These are phyloP conservation scores for Daldinia vernicosa DNA, from an alignment of 495 filamentous ascomycete species.

Conservation along the genomic window DNA sequence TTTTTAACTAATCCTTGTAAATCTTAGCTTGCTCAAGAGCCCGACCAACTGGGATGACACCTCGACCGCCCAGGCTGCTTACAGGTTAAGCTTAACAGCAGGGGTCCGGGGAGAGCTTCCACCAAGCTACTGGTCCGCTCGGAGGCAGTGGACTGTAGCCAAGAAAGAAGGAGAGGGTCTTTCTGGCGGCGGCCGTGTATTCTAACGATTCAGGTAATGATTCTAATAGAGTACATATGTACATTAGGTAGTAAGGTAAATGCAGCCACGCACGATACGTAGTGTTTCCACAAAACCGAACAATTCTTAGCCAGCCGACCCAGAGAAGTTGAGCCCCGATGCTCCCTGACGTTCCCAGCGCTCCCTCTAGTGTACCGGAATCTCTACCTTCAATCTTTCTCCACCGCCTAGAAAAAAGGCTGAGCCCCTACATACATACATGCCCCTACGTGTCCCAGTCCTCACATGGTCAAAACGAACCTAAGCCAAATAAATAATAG, in stretches of 20 bases:
- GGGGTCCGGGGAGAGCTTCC: constrained; percentile 35
- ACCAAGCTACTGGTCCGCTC: constrained; percentile 23
- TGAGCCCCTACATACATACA: constrained; percentile 2
- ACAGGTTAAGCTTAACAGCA: constrained; percentile 29
- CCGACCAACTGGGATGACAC: constrained; percentile 44
- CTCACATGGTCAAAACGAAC: constrained; percentile 23
- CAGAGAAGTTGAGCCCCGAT: constrained; percentile 13
- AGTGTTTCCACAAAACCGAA: constrained; percentile 18
- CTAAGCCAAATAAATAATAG: not conserved
- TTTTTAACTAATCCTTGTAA: constrained; percentile 22
- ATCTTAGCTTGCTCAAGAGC: constrained; percentile 33
- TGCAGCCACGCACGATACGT: constrained; percentile 20
- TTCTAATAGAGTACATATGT: not conserved
- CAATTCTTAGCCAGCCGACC: constrained; percentile 16
- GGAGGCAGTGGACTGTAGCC: constrained; percentile 6
- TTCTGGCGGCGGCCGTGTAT: not conserved
- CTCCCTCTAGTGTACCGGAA: constrained; percentile 24
- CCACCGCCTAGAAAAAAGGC: constrained; percentile 25
- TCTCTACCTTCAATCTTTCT: constrained; percentile 32
- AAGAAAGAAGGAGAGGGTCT: not conserved
- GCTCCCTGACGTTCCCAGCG: not conserved
- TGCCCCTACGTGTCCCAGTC: constrained; percentile 11
- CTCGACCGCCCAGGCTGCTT: constrained; percentile 37
- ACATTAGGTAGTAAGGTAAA: constrained; percentile 1
- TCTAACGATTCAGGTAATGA: not conserved